Evolutionary conservation across 805 yeast genomes (phyloP), one percentile per base, ranked within the genome.

Genomic region (Isabelozyma pseudorhagii): DNA sequence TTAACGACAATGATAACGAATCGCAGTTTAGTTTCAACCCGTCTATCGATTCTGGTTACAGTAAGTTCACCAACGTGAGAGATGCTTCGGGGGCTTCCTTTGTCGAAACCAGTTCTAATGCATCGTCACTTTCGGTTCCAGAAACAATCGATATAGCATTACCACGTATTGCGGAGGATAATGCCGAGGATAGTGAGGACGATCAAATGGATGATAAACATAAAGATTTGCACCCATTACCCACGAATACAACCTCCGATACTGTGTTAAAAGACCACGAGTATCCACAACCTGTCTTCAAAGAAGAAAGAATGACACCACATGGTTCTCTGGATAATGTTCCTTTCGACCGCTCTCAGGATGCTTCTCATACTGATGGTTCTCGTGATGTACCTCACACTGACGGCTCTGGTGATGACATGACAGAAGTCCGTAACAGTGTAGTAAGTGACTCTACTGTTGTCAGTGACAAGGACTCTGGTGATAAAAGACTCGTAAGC

Each of bases 1-100:
- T 79, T 40, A 67, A 64, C 53, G 78, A 71, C 46, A 69, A 69
- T 42, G 77, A 72, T 42, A 73, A 71, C 45, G 79, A 68, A 54
- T 72, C 61, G 1, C 49, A 57, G 8, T 58, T 67, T 38, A 66
- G 66, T 46, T 65, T 65, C 47, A 62, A 57, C 40, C 61, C 61
- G 10, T 34, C 44, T 31, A 61, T 57, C 7, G 51, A 51, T 18
- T 45, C 38, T 13, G 62, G 62, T 21, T 72, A 71, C 52, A 61
- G 58, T 39, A 63, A 58, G 51, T 72, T 72, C 52, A 71, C 76
- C 3, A 68, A 65, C 40, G 49, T 56, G 42, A 55, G 67, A 15
- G 52, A 57, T 4, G 53, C 53, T 2, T 58, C 65, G 9, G 60
- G 54, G 9, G 46, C 57, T 1, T 53, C 55, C 8, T 11, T 38